Percentiles rank a stretch among this genome's conserved stretches.
These are phyloP conservation scores for Puccinia horiana DNA, from an alignment of 1,284 basidiomycete genomes.

Conservation along the genomic window DNA sequence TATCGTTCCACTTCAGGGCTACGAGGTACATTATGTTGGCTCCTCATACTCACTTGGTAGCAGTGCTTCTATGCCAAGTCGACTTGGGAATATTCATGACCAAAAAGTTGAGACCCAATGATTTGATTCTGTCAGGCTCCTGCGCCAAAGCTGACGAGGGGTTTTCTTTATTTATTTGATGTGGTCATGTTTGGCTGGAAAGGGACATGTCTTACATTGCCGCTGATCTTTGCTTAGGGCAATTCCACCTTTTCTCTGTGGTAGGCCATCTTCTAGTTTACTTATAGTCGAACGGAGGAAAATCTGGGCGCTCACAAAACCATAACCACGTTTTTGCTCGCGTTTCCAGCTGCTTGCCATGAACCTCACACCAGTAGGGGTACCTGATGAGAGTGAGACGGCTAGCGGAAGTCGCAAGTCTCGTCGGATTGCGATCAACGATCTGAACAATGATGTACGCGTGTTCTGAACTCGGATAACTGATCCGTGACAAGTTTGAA, in stretches of 20 bases:
- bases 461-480: background rate
- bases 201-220: constrained; percentile 28
- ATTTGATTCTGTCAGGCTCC: background rate
- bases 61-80: constrained; percentile 9
- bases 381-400: constrained; percentile 4
- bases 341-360: constrained; percentile 24
- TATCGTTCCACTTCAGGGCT: background rate
- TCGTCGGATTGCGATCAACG: constrained; percentile 19
- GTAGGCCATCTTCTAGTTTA: background rate
- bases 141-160: background rate
- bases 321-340: background rate
- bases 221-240: constrained; percentile 32
- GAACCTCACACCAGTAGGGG: constrained; percentile 33
- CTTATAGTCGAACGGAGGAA: background rate
- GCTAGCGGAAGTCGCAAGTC: constrained; percentile 37
- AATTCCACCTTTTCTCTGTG: constrained; percentile 19
- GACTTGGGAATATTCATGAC: constrained; percentile 26
- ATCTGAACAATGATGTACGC: constrained; percentile 30
- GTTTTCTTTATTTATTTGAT: background rate
- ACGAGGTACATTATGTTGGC: constrained; percentile 15
- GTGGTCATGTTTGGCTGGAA: background rate
- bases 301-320: background rate
- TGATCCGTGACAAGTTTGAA: background rate
- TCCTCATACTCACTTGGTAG: constrained; percentile 32
- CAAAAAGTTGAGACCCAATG: constrained; percentile 28